Evolutionary conservation across 2,329 filamentous ascomycete genomes (phyloP).

Genomic region (Cladosporium sp.): DNA sequence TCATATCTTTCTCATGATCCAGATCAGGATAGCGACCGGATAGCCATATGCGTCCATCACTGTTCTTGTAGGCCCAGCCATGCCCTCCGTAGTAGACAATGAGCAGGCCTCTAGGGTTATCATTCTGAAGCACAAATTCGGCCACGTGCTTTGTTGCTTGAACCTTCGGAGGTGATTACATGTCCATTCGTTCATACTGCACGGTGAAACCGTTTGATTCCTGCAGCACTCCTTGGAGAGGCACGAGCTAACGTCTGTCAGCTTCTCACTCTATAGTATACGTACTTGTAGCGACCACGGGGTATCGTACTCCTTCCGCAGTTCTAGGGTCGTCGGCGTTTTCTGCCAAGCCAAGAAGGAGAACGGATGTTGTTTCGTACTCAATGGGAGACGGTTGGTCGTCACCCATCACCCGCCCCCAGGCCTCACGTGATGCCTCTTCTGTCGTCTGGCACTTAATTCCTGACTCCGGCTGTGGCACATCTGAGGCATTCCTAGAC

Average conservation of each 20-base stretch:
- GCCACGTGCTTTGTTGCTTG: slow-evolving; percentile 20
- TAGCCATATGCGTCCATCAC: not conserved
- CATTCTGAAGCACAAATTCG: slow-evolving; percentile 20
- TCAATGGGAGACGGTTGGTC: not conserved
- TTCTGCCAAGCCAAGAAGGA: not conserved
- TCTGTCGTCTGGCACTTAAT: not conserved
- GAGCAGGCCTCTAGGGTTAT: slow-evolving; percentile 21
- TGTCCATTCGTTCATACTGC: not conserved
- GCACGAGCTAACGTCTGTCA: not conserved
- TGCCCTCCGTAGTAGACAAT: slow-evolving; percentile 31
- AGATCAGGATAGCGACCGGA: not conserved
- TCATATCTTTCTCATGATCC: not conserved
- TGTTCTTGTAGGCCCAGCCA: slow-evolving; percentile 12
- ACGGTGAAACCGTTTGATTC: slow-evolving; percentile 1
- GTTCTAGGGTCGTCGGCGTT: not conserved
- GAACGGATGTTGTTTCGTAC: slow-evolving; percentile 4
- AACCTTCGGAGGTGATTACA: slow-evolving; percentile 1
- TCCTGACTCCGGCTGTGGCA: too few relatives aligned
- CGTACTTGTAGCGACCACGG: not conserved
- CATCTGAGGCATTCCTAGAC: too few relatives aligned
- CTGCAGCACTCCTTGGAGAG: not conserved
- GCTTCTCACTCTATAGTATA: not conserved
- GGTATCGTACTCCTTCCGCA: not conserved
- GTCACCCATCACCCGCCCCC: not conserved
- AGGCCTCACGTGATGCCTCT: not conserved